phyloP scores from a whole-genome alignment of 2,329 filamentous ascomycete species.

The Neopestalotiopsis rosae region DNA sequence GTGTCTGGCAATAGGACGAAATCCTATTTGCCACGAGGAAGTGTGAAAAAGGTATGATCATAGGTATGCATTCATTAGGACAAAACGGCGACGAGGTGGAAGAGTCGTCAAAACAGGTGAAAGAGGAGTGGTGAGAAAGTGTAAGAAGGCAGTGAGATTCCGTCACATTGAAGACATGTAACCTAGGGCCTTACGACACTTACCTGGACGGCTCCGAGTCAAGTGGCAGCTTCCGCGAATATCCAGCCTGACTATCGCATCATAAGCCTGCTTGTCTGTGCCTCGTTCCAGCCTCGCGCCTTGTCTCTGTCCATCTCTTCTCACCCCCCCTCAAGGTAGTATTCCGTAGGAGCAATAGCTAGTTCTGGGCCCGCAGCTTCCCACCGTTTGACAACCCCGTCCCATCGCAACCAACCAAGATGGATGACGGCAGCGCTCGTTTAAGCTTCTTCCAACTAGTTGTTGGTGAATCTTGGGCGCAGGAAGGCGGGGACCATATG shows the following conservation, averaged over 20 bases:
- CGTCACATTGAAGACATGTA: neutral
- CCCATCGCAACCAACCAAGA: neutral
- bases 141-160: neutral
- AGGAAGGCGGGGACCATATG: slow-evolving; percentile 12
- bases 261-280: neutral
- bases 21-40: neutral
- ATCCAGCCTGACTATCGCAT: neutral
- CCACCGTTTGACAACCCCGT: slow-evolving; percentile 3
- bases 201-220: neutral
- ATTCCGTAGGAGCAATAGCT: neutral
- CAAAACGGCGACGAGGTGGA: neutral
- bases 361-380: slow-evolving; percentile 3
- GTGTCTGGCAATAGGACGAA: neutral
- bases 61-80: neutral
- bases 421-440: slow-evolving; percentile 7
- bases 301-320: neutral
- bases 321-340: neutral
- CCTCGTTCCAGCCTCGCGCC: slow-evolving; percentile 7
- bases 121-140: neutral
- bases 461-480: neutral
- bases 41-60: neutral
- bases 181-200: neutral
- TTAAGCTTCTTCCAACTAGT: slow-evolving; percentile 1
- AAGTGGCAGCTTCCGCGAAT: neutral
- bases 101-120: neutral